These are phyloP conservation scores for Ophiostoma sp. DNA, from an alignment of 2,329 filamentous ascomycete genomes.

Conservation along the genomic window DNA sequence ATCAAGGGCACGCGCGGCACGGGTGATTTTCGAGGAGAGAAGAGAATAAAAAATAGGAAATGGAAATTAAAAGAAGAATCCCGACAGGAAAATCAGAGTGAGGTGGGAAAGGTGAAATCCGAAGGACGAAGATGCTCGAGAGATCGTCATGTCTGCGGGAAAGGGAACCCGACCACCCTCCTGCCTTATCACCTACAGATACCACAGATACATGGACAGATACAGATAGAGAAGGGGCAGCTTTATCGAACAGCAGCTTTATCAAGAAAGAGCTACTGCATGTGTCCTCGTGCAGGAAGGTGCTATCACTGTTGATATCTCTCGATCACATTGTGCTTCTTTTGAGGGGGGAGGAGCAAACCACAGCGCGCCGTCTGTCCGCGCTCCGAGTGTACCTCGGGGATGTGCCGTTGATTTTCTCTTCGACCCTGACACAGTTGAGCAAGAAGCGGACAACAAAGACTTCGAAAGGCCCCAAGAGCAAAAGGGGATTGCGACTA, in stretches of 20 bases:
- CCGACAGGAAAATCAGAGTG: background rate
- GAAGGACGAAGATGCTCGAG: background rate
- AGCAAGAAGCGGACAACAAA: background rate
- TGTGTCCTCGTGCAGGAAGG: background rate
- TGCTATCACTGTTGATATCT: background rate
- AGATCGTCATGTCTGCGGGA: background rate
- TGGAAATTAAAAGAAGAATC: background rate
- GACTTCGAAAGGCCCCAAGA: background rate
- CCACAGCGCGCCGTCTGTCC: background rate
- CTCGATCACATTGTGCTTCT: background rate
- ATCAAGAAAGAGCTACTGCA: background rate
- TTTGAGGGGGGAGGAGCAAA: background rate
- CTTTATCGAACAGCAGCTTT: background rate
- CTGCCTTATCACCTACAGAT: slow-evolving; percentile 6
- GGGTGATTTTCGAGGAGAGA: background rate
- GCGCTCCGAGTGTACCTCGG: background rate
- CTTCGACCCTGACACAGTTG: background rate
- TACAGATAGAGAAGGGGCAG: background rate
- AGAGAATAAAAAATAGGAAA: background rate
- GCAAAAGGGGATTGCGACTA: background rate
- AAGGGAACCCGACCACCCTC: background rate
- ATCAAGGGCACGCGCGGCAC: slow-evolving; percentile 4
- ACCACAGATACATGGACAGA: background rate
- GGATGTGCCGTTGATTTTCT: slow-evolving; percentile 1
- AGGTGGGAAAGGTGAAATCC: background rate